Evolutionary conservation across 306 rosid species (phyloP).

Genomic region (Parietaria judaica): DNA sequence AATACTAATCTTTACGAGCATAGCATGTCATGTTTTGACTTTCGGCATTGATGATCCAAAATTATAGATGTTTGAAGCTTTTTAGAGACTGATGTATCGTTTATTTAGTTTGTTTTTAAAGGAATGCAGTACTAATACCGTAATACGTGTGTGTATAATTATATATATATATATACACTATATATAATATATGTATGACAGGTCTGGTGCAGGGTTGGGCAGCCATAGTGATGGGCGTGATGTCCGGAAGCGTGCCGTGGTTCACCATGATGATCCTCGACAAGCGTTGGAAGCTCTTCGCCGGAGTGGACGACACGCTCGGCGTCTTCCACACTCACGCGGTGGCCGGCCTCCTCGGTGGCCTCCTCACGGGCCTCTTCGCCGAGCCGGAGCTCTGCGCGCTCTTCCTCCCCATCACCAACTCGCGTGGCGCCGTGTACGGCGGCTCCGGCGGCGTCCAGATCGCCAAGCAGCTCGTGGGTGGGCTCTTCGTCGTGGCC

Average conservation of each 20-base stretch:
- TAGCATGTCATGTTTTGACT: no score
- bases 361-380: conserved; percentile 17
- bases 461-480: conserved; percentile 10
- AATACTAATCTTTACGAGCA: no score
- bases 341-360: conserved; percentile 15
- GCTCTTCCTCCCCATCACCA: conserved; percentile 12
- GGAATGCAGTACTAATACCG: no score
- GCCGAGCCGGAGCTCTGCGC: conserved; percentile 14
- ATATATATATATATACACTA: no score
- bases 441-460: conserved; percentile 16
- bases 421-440: conserved; percentile 11
- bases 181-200: background rate
- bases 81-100: no score
- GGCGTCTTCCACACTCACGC: conserved; percentile 20
- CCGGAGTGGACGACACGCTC: conserved; percentile 15
- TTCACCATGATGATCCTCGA: conserved; percentile 20
- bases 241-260: conserved; percentile 22
- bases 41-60: no score
- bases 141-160: no score
- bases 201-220: conserved; percentile 20
- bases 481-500: conserved; percentile 9
- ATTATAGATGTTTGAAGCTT: no score
- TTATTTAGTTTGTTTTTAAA: no score
- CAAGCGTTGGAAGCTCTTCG: conserved; percentile 18
- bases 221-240: conserved; percentile 17